Percentiles rank a stretch among this genome's conserved stretches.
Conservation (phyloP, 352 stramenopile genomes). For the Nothophytophthora sp. region DNA sequence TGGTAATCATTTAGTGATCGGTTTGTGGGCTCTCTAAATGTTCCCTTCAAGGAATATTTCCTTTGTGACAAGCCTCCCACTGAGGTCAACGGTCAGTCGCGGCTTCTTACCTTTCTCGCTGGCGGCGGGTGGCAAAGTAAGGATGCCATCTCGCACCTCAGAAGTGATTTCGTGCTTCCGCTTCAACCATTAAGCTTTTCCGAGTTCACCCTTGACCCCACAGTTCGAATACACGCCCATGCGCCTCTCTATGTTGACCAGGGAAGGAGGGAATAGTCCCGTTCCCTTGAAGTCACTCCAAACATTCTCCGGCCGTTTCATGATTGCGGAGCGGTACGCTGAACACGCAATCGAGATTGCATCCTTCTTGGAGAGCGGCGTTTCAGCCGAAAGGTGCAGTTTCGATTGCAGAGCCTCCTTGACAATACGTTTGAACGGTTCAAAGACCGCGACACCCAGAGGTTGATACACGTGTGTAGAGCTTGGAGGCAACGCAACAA, state of each 20-base stretch:
- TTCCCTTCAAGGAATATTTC: too few species aligned
- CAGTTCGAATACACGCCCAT: background rate
- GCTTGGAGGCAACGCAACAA: slow-evolving; percentile 1
- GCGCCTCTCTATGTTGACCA: slow-evolving; percentile 3
- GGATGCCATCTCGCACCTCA: background rate
- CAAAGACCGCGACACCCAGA: slow-evolving; percentile 6
- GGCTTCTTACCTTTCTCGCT: background rate
- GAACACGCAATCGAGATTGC: slow-evolving; percentile 6
- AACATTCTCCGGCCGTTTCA: slow-evolving; percentile 1
- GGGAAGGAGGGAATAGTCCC: background rate
- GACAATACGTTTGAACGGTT: slow-evolving; percentile 2
- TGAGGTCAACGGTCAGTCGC: background rate
- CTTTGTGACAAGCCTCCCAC: background rate
- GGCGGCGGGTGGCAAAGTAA: background rate
- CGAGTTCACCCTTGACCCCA: background rate
- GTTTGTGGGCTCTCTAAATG: too few species aligned
- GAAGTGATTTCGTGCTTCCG: background rate
- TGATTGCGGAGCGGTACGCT: slow-evolving; percentile 2
- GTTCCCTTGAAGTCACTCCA: slow-evolving; percentile 15
- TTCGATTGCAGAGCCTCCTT: background rate
- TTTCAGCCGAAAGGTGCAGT: background rate
- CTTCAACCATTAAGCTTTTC: background rate
- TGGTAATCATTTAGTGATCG: too few species aligned
- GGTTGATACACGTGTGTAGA: slow-evolving; percentile 1
- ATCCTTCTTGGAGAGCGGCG: background rate